These are phyloP conservation scores for Penicillium daleae DNA, from an alignment of 495 filamentous ascomycete species.

Conservation along the genomic window DNA sequence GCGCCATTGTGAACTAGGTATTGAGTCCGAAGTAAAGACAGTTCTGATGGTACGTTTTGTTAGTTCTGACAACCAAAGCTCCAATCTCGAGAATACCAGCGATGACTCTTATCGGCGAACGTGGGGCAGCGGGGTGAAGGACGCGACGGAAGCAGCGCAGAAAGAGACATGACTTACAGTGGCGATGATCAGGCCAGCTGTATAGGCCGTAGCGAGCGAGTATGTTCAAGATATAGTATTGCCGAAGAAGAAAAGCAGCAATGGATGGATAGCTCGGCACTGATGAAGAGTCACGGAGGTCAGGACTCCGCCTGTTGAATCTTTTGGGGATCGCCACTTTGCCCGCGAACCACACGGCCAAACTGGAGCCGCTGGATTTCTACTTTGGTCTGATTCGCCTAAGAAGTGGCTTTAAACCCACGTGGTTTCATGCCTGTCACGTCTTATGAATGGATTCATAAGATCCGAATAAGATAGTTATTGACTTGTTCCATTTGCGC, in stretches of 20 bases:
- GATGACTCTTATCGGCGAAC: slow-evolving; percentile 29
- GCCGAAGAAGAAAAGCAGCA: not conserved
- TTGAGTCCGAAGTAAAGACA: not conserved
- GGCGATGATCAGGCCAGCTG: not conserved
- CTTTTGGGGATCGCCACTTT: slow-evolving; percentile 16
- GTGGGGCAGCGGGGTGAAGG: slow-evolving; percentile 26
- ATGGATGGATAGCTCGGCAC: not conserved
- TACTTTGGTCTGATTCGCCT: slow-evolving; percentile 20
- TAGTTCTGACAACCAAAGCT: slow-evolving; percentile 2
- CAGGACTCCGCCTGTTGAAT: slow-evolving; percentile 18
- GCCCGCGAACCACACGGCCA: slow-evolving; percentile 16
- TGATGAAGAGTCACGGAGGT: slow-evolving; percentile 25
- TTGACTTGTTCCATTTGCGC: not conserved
- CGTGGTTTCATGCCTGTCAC: not conserved
- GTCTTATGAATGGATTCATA: not conserved
- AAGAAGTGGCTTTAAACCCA: not conserved
- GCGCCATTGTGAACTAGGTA: slow-evolving; percentile 35
- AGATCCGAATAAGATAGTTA: not conserved
- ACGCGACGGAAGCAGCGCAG: not conserved
- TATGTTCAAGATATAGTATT: no score
- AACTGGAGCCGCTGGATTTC: slow-evolving; percentile 8
- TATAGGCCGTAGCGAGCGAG: not conserved
- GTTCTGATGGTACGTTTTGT: not conserved
- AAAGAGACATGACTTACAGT: not conserved
- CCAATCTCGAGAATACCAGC: slow-evolving; percentile 15